Conservation (phyloP, 441 rosid genomes). For the Rhodomyrtus psidioides region DNA sequence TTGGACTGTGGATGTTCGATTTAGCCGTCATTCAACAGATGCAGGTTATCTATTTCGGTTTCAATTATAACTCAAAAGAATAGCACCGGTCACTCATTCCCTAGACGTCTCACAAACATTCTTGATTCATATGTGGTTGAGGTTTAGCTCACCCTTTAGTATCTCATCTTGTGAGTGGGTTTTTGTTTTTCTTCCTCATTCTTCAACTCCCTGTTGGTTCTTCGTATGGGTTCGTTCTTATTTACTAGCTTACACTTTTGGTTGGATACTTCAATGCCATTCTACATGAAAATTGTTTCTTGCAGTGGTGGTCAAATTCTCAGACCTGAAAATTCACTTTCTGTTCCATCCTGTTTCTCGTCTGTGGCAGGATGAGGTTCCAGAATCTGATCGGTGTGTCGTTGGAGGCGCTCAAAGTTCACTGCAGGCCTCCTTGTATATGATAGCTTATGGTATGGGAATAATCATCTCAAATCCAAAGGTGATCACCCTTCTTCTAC, state of each 20-base stretch:
- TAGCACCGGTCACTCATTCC: background rate
- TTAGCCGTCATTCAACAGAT: constrained; percentile 76
- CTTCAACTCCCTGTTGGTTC: background rate
- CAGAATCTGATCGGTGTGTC: constrained; percentile 66
- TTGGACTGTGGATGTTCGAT: constrained; percentile 90
- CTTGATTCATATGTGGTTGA: background rate
- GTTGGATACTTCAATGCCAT: background rate
- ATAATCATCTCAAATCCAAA: constrained; percentile 62
- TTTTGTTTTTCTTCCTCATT: background rate
- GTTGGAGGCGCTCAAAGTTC: constrained; percentile 96
- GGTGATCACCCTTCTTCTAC: constrained; percentile 24
- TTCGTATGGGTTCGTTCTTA: background rate
- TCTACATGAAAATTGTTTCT: background rate
- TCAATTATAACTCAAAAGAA: background rate
- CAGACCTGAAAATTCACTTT: background rate
- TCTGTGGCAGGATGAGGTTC: constrained; percentile 47
- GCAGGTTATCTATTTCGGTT: constrained; percentile 38
- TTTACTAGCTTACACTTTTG: background rate
- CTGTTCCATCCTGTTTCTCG: background rate
- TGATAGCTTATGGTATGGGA: constrained; percentile 59
- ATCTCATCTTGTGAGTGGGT: background rate
- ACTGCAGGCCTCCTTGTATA: constrained; percentile 54
- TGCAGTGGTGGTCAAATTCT: background rate
- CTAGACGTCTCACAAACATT: background rate
- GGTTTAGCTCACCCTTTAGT: background rate